Base-by-base conservation (phyloP, 768 basidiomycete species). In the Terana coerulea region DNA sequence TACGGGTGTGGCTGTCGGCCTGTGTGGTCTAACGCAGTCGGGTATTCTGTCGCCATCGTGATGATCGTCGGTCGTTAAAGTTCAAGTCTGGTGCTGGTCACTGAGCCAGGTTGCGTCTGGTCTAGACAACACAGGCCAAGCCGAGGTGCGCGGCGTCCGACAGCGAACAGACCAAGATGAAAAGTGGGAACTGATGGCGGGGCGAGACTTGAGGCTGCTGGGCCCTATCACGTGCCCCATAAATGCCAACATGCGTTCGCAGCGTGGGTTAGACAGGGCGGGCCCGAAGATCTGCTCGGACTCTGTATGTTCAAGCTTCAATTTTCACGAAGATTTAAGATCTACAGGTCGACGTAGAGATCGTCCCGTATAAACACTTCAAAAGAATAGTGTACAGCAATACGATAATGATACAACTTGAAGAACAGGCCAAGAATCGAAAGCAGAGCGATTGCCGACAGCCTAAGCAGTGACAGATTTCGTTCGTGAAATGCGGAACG, bases 1-100 rank as follows among this genome's bases (percentile, higher is more conserved):
- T 89, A 91, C 28, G 91, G 91, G 63, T 93, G 91, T 49, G 79
- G 78, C 33, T 55, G 49, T 46, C 51, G 47, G 30, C 47, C 50
- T 48, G 55, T 45, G 52, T 59, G 35, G 44, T 55, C 40, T 41
- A 55, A 8, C 51, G 47, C 52, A 36, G 46, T 31, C 33, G 48
- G 36, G 57, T 61, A 64, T 29, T 66, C 65, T 41, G 62, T 58
- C 51, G 64, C 58, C 64, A 66, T 66, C 53, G 57, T 53, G 58
- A 44, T 34, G 28, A 57, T 51, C 53, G 54, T 49, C n/a, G 49
- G 31, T 22, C 37, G 17, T 19, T n/a, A 39, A 17, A 17, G 17
- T 39, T 39, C 37, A 22, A n/a, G n/a, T n/a, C 21, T 5, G 17
- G 39, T 40, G 21, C 9, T 24, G 19, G 39, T 40, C 39, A 40